phyloP scores from a whole-genome alignment of 2,329 filamentous ascomycete species.

The Rhynchosporium agropyri region DNA sequence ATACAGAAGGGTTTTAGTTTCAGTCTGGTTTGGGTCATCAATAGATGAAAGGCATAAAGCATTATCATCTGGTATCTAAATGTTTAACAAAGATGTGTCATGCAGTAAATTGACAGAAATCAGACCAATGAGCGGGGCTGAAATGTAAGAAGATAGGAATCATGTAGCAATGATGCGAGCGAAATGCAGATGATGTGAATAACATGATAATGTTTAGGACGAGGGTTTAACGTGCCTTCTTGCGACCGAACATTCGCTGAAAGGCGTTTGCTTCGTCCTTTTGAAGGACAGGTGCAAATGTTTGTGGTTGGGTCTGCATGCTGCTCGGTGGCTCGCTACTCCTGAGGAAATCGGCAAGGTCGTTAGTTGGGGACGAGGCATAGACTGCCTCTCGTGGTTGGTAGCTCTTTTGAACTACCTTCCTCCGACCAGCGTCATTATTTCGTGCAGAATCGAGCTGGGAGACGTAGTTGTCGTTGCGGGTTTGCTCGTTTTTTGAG shows the following conservation, averaged over 20 bases:
- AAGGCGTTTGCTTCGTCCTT: slow-evolving; percentile 37
- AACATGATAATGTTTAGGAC: background rate
- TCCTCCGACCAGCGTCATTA: slow-evolving; percentile 34
- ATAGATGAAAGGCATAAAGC: slow-evolving; percentile 15
- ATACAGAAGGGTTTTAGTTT: background rate
- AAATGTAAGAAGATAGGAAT: background rate
- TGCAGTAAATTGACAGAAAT: background rate
- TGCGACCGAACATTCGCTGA: slow-evolving; percentile 38
- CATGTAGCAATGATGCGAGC: background rate
- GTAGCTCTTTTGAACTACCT: slow-evolving; percentile 55
- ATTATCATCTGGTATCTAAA: slow-evolving; percentile 22
- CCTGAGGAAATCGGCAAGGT: slow-evolving; percentile 70
- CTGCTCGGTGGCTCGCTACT: slow-evolving; percentile 34
- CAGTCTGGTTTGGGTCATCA: background rate
- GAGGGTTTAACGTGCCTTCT: slow-evolving; percentile 26
- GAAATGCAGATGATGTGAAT: slow-evolving; percentile 12
- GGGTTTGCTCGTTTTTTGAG: slow-evolving; percentile 51
- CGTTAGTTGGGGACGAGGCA: slow-evolving; percentile 53
- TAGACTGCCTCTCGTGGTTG: slow-evolving; percentile 39
- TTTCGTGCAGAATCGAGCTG: slow-evolving; percentile 33
- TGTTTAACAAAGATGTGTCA: slow-evolving; percentile 7
- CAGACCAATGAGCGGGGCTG: background rate
- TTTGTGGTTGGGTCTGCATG: slow-evolving; percentile 29
- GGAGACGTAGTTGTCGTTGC: slow-evolving; percentile 40
- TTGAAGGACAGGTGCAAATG: slow-evolving; percentile 30